Conservation (phyloP, 805 yeast genomes). For the Saturnispora besseyi region DNA sequence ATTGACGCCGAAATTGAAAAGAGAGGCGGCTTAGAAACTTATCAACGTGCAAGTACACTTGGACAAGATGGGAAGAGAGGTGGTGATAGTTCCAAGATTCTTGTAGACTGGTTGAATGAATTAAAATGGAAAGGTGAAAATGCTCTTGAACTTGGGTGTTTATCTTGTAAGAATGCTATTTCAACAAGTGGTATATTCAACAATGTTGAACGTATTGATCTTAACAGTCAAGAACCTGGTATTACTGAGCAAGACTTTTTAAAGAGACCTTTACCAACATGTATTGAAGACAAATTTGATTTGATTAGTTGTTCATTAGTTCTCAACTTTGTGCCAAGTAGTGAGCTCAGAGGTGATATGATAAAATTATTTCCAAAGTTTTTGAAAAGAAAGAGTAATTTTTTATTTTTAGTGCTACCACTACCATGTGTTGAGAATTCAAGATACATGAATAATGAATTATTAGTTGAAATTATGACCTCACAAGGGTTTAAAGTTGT, state of each 20-base stretch:
- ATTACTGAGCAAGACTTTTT: slow-evolving; percentile 77
- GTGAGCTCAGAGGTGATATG: slow-evolving; percentile 71
- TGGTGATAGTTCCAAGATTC: slow-evolving; percentile 80
- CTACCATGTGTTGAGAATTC: slow-evolving; percentile 80
- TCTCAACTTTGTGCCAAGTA: slow-evolving; percentile 76
- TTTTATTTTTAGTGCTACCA: slow-evolving; percentile 76
- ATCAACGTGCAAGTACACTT: slow-evolving; percentile 76
- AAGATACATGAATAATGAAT: slow-evolving; percentile 44
- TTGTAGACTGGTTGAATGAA: slow-evolving; percentile 58
- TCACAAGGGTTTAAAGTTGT: slow-evolving; percentile 50
- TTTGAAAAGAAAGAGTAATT: slow-evolving; percentile 29
- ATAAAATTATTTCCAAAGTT: slow-evolving; percentile 49
- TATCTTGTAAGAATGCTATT: slow-evolving; percentile 59
- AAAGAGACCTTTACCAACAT: slow-evolving; percentile 54
- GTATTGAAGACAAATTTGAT: slow-evolving; percentile 41
- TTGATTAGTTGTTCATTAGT: slow-evolving; percentile 79
- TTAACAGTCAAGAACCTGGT: slow-evolving; percentile 67
- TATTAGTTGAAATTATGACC: slow-evolving; percentile 33
- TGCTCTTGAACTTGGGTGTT: slow-evolving; percentile 79
- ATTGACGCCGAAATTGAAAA: slow-evolving; percentile 53
- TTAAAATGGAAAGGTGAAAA: background rate
- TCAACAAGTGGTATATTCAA: slow-evolving; percentile 49
- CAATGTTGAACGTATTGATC: slow-evolving; percentile 57
- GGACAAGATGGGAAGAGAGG: slow-evolving; percentile 79
- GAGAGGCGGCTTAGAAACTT: slow-evolving; percentile 69